Base-by-base conservation (phyloP, 805 yeast genomes). In the Barnettozyma sp. region DNA sequence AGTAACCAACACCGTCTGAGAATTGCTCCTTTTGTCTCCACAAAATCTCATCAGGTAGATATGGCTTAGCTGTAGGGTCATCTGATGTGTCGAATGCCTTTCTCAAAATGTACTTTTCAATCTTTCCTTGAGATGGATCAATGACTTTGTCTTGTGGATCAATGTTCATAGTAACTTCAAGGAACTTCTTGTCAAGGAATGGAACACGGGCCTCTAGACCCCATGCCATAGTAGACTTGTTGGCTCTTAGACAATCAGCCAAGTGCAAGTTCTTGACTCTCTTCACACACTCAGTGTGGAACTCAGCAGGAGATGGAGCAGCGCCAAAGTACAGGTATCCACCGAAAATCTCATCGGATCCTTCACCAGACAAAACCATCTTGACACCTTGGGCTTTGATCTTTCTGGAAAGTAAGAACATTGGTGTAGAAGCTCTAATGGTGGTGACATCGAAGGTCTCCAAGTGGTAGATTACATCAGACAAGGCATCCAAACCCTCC, bases 21-120 rank as follows among this genome's bases (percentile, higher is more conserved):
- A 92, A 92, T 69, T 92, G 99, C 70, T 92, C 99, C 78, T 92
- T 92, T 71, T 92, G 99, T 76, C 99, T 85, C 97, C 97, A 92
- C 57, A 92, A 71, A 58, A 92, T 90, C 68, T 92, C 97, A 39
- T 82, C 77, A 44, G 99, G 99, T 60, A 92, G 75, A 72, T 92
- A 92, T 53, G 96, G 94, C 56, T 75, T 70, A 40, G 62, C 76
- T 32, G 57, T 54, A 41, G 94, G 86, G 45, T 84, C 94, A 58
- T 83, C 94, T 36, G 76, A 64, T 35, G 95, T 88, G 65, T 92
- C 97, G 58, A 92, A 92, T 23, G 99, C 98, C 73, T 90, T 90
- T 73, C 99, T 84, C 54, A 92, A 70, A 48, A 85, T 77, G 81
- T 92, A 87, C 68, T 92, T 92, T 68, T 92, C 99, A 56, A 92